Evolutionary conservation across 345 rosid genomes (phyloP), one percentile per base, ranked within the genome.

Genomic region (Gossypium arboreum): DNA sequence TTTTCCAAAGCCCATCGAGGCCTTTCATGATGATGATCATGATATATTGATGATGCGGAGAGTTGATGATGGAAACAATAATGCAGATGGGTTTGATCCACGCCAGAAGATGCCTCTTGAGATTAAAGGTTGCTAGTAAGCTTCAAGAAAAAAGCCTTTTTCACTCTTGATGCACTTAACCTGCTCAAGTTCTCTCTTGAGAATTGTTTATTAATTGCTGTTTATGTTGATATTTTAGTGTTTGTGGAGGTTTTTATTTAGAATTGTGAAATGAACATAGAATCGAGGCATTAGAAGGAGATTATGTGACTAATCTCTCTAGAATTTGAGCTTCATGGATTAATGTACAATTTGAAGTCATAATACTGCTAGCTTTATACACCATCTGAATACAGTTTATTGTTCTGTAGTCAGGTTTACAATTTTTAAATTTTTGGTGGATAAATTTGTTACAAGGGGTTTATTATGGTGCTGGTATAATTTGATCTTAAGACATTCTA

Each of bases 121-220:
- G 67, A 90, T 93, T 77, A 93, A 90, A 81, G 88, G 98, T 77
- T 91, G 75, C 83, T 90, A 75, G 99, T 95, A 83, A 91, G 97
- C 73, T 76, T 65, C 18, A 67, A 67, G 16, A 67, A 41, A 3
- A 13, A 50, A 50, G 0, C 4, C 15, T 7, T 2, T 50, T 50
- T 13, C 16, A 12, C 7, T 3, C n/a, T 13, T 29, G 34, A 29
- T 29, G 34, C 34, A 3, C 34, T 29, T 29, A 29, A 3, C 34
- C 34, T 29, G 4, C 4, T 29, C 4, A 29, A 29, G 34, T 29
- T 29, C 34, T 29, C 34, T 0, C 34, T 3, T 29, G 34, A 29
- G 4, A 29, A 29, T 27, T 27, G 3, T 27, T 27, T 27, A 4
- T 29, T 29, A 29, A 29, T 29, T 29, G 4, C 4, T 29, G 34